Percentiles rank a stretch among this genome's conserved stretches.
phyloP scores from a whole-genome alignment of 768 basidiomycete species.

The Xerocomellus amylosporus region DNA sequence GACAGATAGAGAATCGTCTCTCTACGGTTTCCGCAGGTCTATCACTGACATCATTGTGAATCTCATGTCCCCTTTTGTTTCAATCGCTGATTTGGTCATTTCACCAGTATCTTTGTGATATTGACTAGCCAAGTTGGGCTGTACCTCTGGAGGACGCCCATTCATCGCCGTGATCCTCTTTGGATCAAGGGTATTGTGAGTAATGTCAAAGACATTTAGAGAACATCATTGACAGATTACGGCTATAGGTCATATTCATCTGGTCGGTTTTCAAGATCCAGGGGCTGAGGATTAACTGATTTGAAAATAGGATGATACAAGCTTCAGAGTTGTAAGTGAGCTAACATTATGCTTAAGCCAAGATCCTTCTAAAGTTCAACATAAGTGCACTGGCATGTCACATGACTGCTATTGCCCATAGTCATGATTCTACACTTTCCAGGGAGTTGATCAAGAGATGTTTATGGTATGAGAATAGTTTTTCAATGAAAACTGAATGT shows the following conservation, averaged over 20 bases:
- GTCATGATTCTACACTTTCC: neutral
- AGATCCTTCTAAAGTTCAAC: neutral
- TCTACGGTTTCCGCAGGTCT: constrained; percentile 10
- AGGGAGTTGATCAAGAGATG: neutral
- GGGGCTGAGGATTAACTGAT: neutral
- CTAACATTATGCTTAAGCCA: no score
- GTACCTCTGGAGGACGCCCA: constrained; percentile 19
- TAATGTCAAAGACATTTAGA: neutral
- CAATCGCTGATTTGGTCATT: neutral
- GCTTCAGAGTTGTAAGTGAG: constrained; percentile 13
- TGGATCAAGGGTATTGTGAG: constrained; percentile 26
- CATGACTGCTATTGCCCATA: constrained; percentile 9
- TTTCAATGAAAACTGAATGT: neutral
- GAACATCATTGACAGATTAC: neutral
- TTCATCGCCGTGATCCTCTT: constrained; percentile 15
- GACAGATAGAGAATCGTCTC: neutral
- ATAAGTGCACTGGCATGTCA: constrained; percentile 12
- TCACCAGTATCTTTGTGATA: constrained; percentile 16
- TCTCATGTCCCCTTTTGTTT: neutral
- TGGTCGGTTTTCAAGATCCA: constrained; percentile 17
- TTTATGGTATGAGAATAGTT: constrained; percentile 7
- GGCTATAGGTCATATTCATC: constrained; percentile 15
- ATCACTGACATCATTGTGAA: constrained; percentile 15
- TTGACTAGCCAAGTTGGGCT: constrained; percentile 24
- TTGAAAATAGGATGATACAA: constrained; percentile 20